A percentile compares a stretch with the other conserved stretches of the same genome.
Conservation (phyloP, 306 rosid species). For the Quercus alba region DNA sequence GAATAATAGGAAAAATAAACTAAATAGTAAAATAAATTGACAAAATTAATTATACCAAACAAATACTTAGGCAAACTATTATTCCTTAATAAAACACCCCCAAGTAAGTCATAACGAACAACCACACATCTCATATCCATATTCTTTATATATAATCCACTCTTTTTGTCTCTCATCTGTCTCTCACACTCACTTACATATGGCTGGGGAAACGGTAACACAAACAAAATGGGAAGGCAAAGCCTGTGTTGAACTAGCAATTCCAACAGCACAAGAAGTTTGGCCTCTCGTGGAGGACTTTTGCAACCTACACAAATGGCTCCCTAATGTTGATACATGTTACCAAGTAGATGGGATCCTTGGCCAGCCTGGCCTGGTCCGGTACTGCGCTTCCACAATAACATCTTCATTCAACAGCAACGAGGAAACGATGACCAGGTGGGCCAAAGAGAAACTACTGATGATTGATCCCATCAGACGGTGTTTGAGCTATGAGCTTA, state of each 20-base stretch:
- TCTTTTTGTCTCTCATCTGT: too few relatives aligned
- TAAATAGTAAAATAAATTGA: too few relatives aligned
- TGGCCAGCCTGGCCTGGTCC: constrained; percentile 45
- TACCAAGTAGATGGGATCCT: constrained; percentile 34
- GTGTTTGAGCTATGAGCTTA: constrained; percentile 40
- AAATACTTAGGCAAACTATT: too few relatives aligned
- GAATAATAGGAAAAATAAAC: too few relatives aligned
- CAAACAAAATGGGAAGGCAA: constrained; percentile 36
- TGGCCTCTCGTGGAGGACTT: constrained; percentile 54
- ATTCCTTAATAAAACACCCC: not conserved
- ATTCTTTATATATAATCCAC: too few relatives aligned
- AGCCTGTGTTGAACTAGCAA: not conserved
- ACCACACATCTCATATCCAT: not conserved
- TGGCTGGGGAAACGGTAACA: constrained; percentile 12
- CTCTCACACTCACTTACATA: not conserved
- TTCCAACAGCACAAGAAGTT: constrained; percentile 1
- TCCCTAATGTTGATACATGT: constrained; percentile 35
- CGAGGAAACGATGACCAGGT: constrained; percentile 2
- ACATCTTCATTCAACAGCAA: not conserved
- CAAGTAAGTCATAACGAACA: not conserved
- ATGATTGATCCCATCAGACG: constrained; percentile 41
- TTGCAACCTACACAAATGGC: constrained; percentile 44
- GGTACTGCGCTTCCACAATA: constrained; percentile 36
- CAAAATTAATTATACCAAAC: too few relatives aligned
- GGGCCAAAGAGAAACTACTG: constrained; percentile 58